Base-by-base conservation (phyloP, 2,329 filamentous ascomycete genomes). In the Xylariaceae sp. region DNA sequence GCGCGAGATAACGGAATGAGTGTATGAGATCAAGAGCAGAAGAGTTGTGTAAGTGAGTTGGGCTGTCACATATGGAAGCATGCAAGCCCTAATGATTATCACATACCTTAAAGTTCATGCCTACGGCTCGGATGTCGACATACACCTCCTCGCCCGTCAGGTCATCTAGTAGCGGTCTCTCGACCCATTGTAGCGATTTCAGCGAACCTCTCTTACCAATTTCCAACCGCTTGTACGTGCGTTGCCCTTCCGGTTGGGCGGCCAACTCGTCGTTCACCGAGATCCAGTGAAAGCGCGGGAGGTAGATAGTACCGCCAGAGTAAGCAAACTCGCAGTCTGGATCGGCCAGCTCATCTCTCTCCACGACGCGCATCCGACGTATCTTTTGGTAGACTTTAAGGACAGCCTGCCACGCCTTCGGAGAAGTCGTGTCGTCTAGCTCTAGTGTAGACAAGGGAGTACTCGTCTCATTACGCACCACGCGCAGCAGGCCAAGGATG, bases 41-140 rank as follows among this genome's bases (percentile, higher is more conserved):
- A n/a, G n/a, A n/a, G n/a, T n/a, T n/a, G n/a, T n/a, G n/a, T n/a
- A n/a, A n/a, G n/a, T n/a, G n/a, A n/a, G n/a, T n/a, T n/a, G n/a
- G n/a, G n/a, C n/a, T n/a, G n/a, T n/a, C n/a, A n/a, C n/a, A n/a
- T n/a, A n/a, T n/a, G n/a, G n/a, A n/a, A n/a, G n/a, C n/a, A n/a
- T n/a, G n/a, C n/a, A n/a, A n/a, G n/a, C n/a, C n/a, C n/a, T n/a
- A n/a, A n/a, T n/a, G n/a, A n/a, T n/a, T 6, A 23, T 34, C 21
- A 49, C 56, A 17, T 39, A 56, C 58, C 37, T 53, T 60, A 56
- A 62, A 64, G 39, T 63, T 65, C 43, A 65, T 53, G 6, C 62
- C 58, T 3, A 61, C 58, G 1, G 58, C 49, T 17, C 36, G 19
- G 7, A 55, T 36, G 4, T 60, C 37, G 6, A 63, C 21, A 3